Evolutionary conservation across 2,329 filamentous ascomycete species (phyloP).

Genomic region (Arthrobotrys pseudoclavata): DNA sequence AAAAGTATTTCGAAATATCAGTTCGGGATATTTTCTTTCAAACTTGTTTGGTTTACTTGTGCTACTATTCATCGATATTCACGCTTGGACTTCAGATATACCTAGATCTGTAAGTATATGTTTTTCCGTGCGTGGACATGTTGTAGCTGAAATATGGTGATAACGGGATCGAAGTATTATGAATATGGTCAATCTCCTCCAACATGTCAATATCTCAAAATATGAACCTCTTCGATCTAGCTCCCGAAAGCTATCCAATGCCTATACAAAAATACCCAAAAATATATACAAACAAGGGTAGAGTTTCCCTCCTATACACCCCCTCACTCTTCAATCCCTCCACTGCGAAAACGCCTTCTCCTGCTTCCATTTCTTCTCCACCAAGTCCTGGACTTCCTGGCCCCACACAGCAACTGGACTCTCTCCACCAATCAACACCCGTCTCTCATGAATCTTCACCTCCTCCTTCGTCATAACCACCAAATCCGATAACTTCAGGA

Average conservation of each 20-base stretch:
- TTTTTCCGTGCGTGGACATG: too few relatives aligned
- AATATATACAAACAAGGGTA: conserved; percentile 5
- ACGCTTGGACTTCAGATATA: too few relatives aligned
- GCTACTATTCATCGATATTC: too few relatives aligned
- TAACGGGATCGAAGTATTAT: too few relatives aligned
- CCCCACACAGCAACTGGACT: conserved; percentile 81
- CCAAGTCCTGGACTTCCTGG: conserved; percentile 74
- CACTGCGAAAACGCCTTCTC: conserved; percentile 68
- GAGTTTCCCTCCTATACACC: neutral
- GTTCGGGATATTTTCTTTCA: too few relatives aligned
- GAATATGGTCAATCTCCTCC: too few relatives aligned
- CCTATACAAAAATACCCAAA: neutral
- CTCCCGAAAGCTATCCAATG: too few relatives aligned
- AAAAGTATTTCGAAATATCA: too few relatives aligned
- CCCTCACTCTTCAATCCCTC: conserved; percentile 34
- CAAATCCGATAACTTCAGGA: conserved; percentile 70
- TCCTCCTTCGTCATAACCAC: conserved; percentile 97
- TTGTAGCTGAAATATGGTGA: neutral
- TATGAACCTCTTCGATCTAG: too few relatives aligned
- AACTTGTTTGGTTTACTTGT: too few relatives aligned
- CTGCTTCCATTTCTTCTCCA: conserved; percentile 77
- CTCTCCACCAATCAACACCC: conserved; percentile 79
- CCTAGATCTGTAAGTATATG: too few relatives aligned
- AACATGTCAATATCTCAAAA: neutral
- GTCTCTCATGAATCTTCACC: conserved; percentile 81